phyloP scores from a whole-genome alignment of 1,284 basidiomycete species.

The Pseudozyma sp. region DNA sequence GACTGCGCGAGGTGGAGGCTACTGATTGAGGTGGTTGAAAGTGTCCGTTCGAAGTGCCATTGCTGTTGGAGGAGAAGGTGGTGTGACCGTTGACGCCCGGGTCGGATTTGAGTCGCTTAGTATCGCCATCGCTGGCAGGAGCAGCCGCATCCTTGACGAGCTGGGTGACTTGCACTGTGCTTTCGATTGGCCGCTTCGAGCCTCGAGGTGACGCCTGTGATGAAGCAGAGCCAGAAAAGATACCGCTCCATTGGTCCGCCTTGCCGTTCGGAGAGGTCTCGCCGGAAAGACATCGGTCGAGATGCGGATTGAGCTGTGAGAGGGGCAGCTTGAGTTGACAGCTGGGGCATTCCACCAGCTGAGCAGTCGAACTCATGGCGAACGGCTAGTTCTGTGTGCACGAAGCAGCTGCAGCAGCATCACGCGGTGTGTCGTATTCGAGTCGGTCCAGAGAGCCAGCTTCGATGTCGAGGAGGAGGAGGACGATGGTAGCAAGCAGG shows the following conservation, averaged over 20 bases:
- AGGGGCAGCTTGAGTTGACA: constrained; percentile 49
- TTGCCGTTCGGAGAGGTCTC: constrained; percentile 7
- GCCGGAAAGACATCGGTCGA: constrained; percentile 57
- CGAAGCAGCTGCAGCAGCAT: neutral
- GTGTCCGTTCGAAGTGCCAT: neutral
- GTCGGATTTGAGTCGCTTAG: constrained; percentile 16
- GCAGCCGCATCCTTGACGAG: neutral
- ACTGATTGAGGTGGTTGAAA: constrained; percentile 1
- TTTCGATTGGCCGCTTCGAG: constrained; percentile 10
- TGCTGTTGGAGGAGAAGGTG: neutral
- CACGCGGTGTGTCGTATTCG: no score
- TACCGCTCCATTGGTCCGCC: constrained; percentile 29
- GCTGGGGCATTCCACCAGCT: constrained; percentile 58
- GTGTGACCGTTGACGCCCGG: neutral
- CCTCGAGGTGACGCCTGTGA: constrained; percentile 10
- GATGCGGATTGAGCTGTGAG: constrained; percentile 60
- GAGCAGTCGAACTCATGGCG: constrained; percentile 31
- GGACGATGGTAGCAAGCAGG: no score
- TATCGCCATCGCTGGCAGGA: neutral
- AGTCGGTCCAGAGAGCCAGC: no score
- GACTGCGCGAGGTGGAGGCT: constrained; percentile 27
- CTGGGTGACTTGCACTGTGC: neutral
- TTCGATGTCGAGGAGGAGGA: no score
- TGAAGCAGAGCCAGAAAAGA: constrained; percentile 1
- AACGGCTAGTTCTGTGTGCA: neutral